Evolutionary conservation across 495 filamentous ascomycete species (phyloP).

Genomic region (Mycothermus thermophilus): DNA sequence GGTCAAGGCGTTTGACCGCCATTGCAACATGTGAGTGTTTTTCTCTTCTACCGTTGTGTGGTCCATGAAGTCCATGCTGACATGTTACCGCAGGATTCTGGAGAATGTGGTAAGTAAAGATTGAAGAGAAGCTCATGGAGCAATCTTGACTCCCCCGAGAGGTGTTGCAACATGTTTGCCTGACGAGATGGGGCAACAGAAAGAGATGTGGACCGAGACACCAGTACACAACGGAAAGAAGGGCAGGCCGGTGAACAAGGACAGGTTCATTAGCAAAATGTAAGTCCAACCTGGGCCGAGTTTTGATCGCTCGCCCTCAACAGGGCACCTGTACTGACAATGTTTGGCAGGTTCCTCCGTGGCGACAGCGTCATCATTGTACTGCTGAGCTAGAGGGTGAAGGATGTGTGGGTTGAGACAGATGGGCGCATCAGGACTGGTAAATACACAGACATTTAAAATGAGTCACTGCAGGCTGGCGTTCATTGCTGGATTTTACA

Average conservation of each 20-base stretch:
- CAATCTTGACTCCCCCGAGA: too few species aligned
- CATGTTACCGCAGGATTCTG: slow-evolving; percentile 8
- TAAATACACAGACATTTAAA: too few species aligned
- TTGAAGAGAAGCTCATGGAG: neutral
- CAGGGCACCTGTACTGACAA: neutral
- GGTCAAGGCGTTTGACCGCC: slow-evolving; percentile 36
- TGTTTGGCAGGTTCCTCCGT: slow-evolving; percentile 60
- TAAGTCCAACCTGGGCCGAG: slow-evolving; percentile 32
- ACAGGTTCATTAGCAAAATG: slow-evolving; percentile 98
- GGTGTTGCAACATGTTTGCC: too few species aligned
- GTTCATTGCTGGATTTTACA: too few species aligned
- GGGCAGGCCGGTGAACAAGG: slow-evolving; percentile 89
- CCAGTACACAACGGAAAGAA: slow-evolving; percentile 64
- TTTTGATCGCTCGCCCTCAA: too few species aligned
- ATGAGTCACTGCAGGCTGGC: too few species aligned
- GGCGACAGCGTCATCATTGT: slow-evolving; percentile 93
- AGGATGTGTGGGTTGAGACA: neutral
- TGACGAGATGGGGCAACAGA: too few species aligned
- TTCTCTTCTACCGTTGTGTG: neutral
- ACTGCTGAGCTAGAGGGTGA: slow-evolving; percentile 51
- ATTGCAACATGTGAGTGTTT: slow-evolving; percentile 16
- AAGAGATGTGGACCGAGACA: slow-evolving; percentile 99
- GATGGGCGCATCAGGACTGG: neutral
- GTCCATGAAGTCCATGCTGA: slow-evolving; percentile 1
- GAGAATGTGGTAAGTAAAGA: slow-evolving; percentile 19